Evolutionary conservation across 257 asterid species (phyloP).

Genomic region (Henckelia pumila): DNA sequence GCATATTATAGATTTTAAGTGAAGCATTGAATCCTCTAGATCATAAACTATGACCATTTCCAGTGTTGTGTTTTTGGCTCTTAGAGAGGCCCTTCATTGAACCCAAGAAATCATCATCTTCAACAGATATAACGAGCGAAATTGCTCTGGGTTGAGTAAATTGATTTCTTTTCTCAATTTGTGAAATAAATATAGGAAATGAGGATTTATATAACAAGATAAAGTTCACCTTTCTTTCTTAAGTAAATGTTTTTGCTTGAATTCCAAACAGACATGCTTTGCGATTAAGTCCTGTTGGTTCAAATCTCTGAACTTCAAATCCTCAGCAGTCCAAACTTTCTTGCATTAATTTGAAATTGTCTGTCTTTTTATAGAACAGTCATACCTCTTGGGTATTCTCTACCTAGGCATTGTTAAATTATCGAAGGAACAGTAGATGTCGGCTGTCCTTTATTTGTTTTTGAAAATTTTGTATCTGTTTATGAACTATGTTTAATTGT

Average conservation of each 20-base stretch:
- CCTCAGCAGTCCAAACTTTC: conserved; percentile 19
- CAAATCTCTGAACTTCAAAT: conserved; percentile 8
- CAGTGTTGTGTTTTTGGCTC: conserved; percentile 10
- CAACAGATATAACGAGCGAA: background rate
- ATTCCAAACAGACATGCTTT: background rate
- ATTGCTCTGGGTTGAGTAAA: background rate
- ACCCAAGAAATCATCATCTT: conserved; percentile 2
- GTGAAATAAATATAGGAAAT: conserved; percentile 7
- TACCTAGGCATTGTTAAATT: conserved; percentile 8
- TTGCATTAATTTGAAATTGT: conserved; percentile 20
- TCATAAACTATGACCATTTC: background rate
- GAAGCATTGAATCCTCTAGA: background rate
- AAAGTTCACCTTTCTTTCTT: background rate
- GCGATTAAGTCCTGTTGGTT: conserved; percentile 6
- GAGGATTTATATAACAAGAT: background rate
- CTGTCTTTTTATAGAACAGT: background rate
- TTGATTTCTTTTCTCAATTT: background rate
- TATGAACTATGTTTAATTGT: conserved; percentile 24
- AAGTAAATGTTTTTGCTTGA: background rate
- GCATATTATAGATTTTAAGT: background rate
- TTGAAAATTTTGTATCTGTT: conserved; percentile 16
- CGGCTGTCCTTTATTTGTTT: conserved; percentile 8
- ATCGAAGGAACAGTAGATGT: background rate
- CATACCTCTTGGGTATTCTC: background rate
- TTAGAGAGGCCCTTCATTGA: background rate